Percentiles rank a stretch among this genome's conserved stretches.
Conservation (phyloP, 148 eudicot genomes). For the Amaranthus cruentus region DNA sequence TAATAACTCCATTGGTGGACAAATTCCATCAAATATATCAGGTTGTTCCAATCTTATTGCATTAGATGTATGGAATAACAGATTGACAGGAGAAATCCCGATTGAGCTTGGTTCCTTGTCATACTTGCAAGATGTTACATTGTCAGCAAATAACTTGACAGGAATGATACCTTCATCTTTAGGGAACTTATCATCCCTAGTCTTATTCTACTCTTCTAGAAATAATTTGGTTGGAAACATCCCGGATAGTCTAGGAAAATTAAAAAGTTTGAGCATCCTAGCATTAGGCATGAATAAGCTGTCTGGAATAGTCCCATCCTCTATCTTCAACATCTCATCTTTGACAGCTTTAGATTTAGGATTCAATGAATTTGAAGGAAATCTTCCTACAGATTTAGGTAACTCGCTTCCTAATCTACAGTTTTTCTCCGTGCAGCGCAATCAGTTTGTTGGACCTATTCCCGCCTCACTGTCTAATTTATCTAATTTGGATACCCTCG, state of each 20-base stretch:
- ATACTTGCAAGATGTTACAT: not conserved
- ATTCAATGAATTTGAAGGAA: conserved; percentile 16
- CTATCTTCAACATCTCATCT: conserved; percentile 25
- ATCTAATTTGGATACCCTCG: conserved; percentile 10
- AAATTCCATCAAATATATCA: conserved; percentile 22
- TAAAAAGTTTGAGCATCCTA: conserved; percentile 1
- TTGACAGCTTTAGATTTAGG: not conserved
- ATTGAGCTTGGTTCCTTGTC: conserved; percentile 11
- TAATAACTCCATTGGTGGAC: conserved; percentile 22
- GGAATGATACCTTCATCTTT: conserved; percentile 16
- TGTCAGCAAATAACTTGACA: not conserved
- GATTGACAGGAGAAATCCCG: conserved; percentile 22
- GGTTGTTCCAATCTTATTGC: conserved; percentile 9
- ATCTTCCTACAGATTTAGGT: conserved; percentile 23
- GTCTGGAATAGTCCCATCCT: conserved; percentile 25
- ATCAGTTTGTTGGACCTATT: conserved; percentile 18
- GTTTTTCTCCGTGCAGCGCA: not conserved
- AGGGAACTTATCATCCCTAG: conserved; percentile 21
- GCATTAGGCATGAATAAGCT: not conserved
- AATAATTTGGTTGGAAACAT: conserved; percentile 19
- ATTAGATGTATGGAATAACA: conserved; percentile 5
- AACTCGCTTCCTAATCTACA: conserved; percentile 15
- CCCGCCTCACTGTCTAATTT: conserved; percentile 24
- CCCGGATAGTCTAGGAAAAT: conserved; percentile 19
- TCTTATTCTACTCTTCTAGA: not conserved